phyloP scores from a whole-genome alignment of 202 grass and related monocot genomes.

The Miscanthus sacchariflorus region DNA sequence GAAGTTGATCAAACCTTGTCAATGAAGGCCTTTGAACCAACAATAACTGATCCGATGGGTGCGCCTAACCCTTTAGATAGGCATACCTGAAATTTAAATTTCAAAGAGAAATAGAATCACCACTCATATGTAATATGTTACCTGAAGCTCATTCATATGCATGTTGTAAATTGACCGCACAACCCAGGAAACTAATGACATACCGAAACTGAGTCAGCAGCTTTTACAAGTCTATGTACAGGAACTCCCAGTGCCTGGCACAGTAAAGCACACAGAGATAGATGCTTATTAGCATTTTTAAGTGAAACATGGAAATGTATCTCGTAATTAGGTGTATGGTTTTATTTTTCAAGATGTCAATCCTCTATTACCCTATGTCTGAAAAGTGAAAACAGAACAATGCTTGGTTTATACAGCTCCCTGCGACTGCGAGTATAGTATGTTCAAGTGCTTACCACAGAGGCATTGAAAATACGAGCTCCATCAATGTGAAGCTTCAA shows the following conservation, averaged over 20 bases:
- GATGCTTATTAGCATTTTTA: background rate
- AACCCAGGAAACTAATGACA: background rate
- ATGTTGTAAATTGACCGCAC: background rate
- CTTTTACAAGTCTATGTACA: slow-evolving; percentile 81
- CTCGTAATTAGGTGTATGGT: background rate
- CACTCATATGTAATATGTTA: background rate
- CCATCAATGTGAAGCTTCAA: slow-evolving; percentile 97
- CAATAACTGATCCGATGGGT: slow-evolving; percentile 92
- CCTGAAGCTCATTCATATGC: background rate
- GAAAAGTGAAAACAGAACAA: background rate
- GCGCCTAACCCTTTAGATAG: slow-evolving; percentile 96
- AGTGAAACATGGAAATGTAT: background rate
- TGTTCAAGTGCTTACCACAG: slow-evolving; percentile 62
- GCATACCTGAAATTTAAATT: slow-evolving; percentile 66
- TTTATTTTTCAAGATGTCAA: background rate
- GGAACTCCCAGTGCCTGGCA: slow-evolving; percentile 83
- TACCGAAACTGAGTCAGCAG: slow-evolving; percentile 96
- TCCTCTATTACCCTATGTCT: background rate
- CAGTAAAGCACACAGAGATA: background rate
- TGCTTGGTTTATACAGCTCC: background rate
- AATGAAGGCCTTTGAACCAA: slow-evolving; percentile 80
- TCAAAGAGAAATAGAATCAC: background rate
- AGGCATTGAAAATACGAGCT: slow-evolving; percentile 95
- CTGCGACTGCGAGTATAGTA: background rate
- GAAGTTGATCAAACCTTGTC: slow-evolving; percentile 57